Evolutionary conservation across 108 stramenopile species (phyloP), one percentile per base, ranked within the genome.

Genomic region (Nitzschia putrida): DNA sequence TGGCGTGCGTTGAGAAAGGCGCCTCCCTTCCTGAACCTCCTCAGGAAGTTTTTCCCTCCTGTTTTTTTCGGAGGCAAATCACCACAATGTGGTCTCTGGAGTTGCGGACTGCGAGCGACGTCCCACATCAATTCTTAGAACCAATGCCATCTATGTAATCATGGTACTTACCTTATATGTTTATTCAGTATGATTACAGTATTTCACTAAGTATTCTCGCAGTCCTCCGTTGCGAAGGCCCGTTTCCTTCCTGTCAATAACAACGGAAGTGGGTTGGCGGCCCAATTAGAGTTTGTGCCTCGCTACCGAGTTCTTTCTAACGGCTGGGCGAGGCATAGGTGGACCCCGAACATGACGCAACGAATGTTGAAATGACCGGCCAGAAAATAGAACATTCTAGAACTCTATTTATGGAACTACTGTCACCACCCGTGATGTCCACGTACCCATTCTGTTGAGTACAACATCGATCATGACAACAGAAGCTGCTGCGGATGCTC

Each of bases 281-380:
- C n/a, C 1, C 47, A 18, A 16, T 49, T 49, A 49, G 47, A 49
- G 18, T 18, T 6, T 49, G 47, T 16, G 47, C 14, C 47, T 49
- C 47, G 47, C 47, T 5, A 18, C 47, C 14, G 47, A 49, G 47
- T 16, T 18, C n/a, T 2, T 18, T 6, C 6, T 49, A 49, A 49
- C 47, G 47, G 47, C 47, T 49, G 47, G 47, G 47, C 47, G 47
- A 49, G 47, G 47, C 18, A 18, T 16, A 49, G 47, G n/a, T 18
- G 47, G 2, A 18, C 47, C 29, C n/a, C 29, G 3, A 34, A 34
- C 29, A 34, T 34, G 29, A 34, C 29, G 29, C 29, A 34, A 34
- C 29, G 29, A 34, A 34, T 34, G 29, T 34, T 34, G 29, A 1
- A 34, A 34, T 34, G 29, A 34, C 29, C 4, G 29, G 4, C 29